A percentile compares a stretch with the other conserved stretches of the same genome.
Conservation (phyloP, 208 protist genomes). For the Balamuthia mandrillaris region DNA sequence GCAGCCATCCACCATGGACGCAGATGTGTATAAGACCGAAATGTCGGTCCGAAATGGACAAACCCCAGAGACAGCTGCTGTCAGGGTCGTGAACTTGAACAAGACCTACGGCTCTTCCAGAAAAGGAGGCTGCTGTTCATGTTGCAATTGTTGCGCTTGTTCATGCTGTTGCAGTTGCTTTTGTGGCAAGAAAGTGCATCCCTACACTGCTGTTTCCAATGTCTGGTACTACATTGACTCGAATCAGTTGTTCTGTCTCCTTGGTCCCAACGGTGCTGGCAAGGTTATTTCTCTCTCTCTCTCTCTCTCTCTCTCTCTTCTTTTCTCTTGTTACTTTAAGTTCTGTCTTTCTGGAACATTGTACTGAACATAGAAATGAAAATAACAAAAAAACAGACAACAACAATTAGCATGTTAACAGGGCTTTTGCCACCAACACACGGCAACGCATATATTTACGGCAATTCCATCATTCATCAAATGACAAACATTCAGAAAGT, state of each 20-base stretch:
- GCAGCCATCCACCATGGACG: conserved; percentile 21
- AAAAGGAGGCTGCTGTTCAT: not conserved
- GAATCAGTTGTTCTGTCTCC: conserved; percentile 43
- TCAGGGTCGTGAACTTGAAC: conserved; percentile 48
- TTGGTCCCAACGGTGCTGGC: conserved; percentile 29
- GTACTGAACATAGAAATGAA: conserved; percentile 47
- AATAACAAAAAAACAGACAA: conserved; percentile 59
- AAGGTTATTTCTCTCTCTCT: not conserved
- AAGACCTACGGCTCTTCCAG: conserved; percentile 34
- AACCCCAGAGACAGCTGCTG: conserved; percentile 28
- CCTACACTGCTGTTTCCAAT: not conserved
- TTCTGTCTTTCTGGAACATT: not conserved
- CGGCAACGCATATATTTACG: conserved; percentile 66
- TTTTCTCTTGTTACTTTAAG: not conserved
- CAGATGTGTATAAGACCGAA: conserved; percentile 38
- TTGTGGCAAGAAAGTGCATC: not conserved
- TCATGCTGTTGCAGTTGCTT: not conserved
- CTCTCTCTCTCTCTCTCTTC: not conserved
- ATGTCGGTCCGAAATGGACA: not conserved
- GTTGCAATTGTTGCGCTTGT: not conserved
- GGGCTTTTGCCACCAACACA: conserved; percentile 74
- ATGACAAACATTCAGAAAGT: conserved; percentile 71
- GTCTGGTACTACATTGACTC: conserved; percentile 42
- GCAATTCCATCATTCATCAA: conserved; percentile 61
- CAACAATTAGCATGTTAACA: conserved; percentile 67